Evolutionary conservation across 345 rosid genomes (phyloP).

Genomic region (Acer campestre): DNA sequence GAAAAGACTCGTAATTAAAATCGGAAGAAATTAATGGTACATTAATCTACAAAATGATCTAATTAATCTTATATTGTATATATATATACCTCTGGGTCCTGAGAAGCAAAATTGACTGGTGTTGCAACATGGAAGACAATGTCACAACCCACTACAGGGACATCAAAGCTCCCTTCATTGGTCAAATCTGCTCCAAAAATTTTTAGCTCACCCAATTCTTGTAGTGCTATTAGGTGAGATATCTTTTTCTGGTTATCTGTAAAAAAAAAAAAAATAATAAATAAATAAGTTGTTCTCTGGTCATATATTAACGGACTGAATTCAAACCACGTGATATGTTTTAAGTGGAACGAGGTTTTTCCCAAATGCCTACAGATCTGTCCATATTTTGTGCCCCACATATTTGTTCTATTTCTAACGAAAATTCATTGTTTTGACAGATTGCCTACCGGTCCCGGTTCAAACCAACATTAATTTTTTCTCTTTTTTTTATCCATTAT

Average conservation of each 20-base stretch:
- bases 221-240: conserved; percentile 51
- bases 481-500: neutral
- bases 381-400: neutral
- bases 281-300: neutral
- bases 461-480: neutral
- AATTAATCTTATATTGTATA: neutral
- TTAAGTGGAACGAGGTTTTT: no score
- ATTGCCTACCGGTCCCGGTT: neutral
- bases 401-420: neutral
- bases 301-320: no score
- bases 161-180: conserved; percentile 61
- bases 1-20: neutral
- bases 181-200: conserved; percentile 74
- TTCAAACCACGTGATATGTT: no score
- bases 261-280: neutral
- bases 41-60: no score
- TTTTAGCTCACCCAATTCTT: conserved; percentile 63
- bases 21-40: no score
- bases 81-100: conserved; percentile 76
- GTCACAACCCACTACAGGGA: conserved; percentile 61
- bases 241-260: conserved; percentile 68
- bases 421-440: neutral
- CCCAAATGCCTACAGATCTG: neutral
- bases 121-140: conserved; percentile 92
- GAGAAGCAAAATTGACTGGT: conserved; percentile 76